Base-by-base conservation (phyloP, 768 basidiomycete genomes). In the Suillus variegatus region DNA sequence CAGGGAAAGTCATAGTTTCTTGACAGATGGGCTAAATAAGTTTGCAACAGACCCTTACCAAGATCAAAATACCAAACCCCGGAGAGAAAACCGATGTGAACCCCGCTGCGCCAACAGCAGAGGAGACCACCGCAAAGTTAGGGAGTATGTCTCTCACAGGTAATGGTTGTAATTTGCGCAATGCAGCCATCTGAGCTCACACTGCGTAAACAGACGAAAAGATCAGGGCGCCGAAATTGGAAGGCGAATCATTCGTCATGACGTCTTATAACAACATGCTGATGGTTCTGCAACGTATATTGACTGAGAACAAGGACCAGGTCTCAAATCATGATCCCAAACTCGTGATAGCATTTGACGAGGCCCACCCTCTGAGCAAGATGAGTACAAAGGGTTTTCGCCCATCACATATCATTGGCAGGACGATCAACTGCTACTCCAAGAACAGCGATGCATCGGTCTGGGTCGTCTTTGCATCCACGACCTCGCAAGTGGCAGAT, bases 401-500 rank as follows among this genome's bases (percentile, higher is more conserved):
- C 6, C 41, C 43, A 28, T 46, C 43, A 25, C 25, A 46, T 22
- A 61, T 61, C 32, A 2, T 46, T 22, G 13, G 43, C 25, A 40
- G 43, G 43, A 32, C n/a, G 12, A 61, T 61, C 41, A 46, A 32
- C 4, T 18, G 10, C 20, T 61, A 46, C n/a, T 32, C 25, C n/a
- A 6, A 2, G 8, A 22, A 16, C 52, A 3, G 1, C 8, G 4
- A 54, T 9, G 18, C 18, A 54, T 10, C 60, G 2, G 25, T 57
- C 40, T 65, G 65, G 65, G 65, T 55, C 22, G 52, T 44, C 3
- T 65, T 65, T 44, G 8, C 40, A 35, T 65, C 65, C 40, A 65
- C 61, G 1, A 56, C 49, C 13, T 62, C 43, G 8, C 54, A 62
- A 43, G 65, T 62, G 13, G 51, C 40, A 12, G 4, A 44, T 55